phyloP scores from a whole-genome alignment of 2,329 filamentous ascomycete genomes.

The Cercospora beticola region DNA sequence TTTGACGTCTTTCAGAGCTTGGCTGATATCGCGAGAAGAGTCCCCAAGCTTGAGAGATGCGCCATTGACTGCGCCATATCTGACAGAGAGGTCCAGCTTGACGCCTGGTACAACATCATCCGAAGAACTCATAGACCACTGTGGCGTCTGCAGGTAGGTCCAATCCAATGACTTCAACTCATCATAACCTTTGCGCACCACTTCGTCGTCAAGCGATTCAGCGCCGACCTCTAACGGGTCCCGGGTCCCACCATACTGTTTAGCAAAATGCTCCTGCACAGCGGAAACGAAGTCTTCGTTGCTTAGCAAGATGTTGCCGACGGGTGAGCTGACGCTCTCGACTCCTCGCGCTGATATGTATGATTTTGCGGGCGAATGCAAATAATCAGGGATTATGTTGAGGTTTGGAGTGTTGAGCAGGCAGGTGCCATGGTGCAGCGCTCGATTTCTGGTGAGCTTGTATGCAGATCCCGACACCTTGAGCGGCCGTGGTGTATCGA shows the following conservation, averaged over 20 bases:
- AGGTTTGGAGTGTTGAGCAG: conserved; percentile 77
- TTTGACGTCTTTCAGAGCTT: conserved; percentile 38
- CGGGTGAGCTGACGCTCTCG: conserved; percentile 82
- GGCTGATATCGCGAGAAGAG: conserved; percentile 15
- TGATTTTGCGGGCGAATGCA: conserved; percentile 74
- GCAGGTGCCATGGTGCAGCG: conserved; percentile 91
- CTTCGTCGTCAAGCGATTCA: conserved; percentile 50
- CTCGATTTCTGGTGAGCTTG: conserved; percentile 78
- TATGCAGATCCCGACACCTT: conserved; percentile 96
- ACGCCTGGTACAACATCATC: conserved; percentile 10
- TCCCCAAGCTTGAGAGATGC: conserved; percentile 32
- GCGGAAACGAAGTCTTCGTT: conserved; percentile 46
- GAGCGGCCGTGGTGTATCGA: conserved; percentile 42
- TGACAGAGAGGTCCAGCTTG: conserved; percentile 41
- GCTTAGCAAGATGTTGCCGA: conserved; percentile 71
- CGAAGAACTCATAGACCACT: conserved; percentile 56
- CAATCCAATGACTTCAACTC: conserved; percentile 68
- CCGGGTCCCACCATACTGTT: conserved; percentile 58
- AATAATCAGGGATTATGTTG: conserved; percentile 62
- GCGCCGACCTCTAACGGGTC: conserved; percentile 53
- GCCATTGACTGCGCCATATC: conserved; percentile 58
- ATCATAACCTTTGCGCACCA: conserved; percentile 61
- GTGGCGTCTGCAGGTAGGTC: conserved; percentile 83
- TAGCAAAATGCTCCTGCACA: conserved; percentile 60
- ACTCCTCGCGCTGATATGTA: conserved; percentile 82